Evolutionary conservation across 2,329 filamentous ascomycete species (phyloP).

Genomic region (Sarocladium brachiariae): DNA sequence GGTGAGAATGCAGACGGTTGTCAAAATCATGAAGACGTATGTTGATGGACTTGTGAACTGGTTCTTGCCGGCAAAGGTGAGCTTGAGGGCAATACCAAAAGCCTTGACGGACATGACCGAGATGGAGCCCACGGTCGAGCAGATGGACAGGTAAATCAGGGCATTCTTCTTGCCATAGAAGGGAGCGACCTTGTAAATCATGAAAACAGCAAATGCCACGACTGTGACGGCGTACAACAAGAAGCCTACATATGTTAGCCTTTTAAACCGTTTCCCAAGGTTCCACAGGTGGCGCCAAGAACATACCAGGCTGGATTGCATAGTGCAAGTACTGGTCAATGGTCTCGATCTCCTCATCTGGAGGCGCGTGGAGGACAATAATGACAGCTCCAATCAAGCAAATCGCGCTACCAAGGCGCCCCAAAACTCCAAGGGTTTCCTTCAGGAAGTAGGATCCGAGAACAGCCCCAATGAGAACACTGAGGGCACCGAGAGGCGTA

Average conservation of each 20-base stretch:
- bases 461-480: constrained; percentile 90
- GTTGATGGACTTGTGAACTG: constrained; percentile 93
- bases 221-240: constrained; percentile 78
- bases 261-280: neutral
- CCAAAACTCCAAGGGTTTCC: constrained; percentile 82
- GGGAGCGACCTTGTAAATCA: constrained; percentile 94
- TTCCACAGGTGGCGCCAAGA: too few relatives aligned
- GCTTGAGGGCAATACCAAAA: constrained; percentile 93
- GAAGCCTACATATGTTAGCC: constrained; percentile 55
- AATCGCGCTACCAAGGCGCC: constrained; percentile 91
- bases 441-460: constrained; percentile 90
- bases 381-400: constrained; percentile 95
- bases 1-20: constrained; percentile 86
- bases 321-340: constrained; percentile 89
- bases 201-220: constrained; percentile 75
- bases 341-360: constrained; percentile 83
- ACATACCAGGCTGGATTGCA: constrained; percentile 79
- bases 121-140: constrained; percentile 91
- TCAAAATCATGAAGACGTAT: constrained; percentile 95
- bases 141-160: constrained; percentile 93
- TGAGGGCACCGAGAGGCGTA: constrained; percentile 86
- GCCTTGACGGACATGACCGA: constrained; percentile 99
- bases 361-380: constrained; percentile 93
- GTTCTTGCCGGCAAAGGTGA: constrained; percentile 88
- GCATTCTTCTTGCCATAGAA: constrained; percentile 91